Evolutionary conservation across 257 asterid genomes (phyloP).

Genomic region (Plantago ovata): DNA sequence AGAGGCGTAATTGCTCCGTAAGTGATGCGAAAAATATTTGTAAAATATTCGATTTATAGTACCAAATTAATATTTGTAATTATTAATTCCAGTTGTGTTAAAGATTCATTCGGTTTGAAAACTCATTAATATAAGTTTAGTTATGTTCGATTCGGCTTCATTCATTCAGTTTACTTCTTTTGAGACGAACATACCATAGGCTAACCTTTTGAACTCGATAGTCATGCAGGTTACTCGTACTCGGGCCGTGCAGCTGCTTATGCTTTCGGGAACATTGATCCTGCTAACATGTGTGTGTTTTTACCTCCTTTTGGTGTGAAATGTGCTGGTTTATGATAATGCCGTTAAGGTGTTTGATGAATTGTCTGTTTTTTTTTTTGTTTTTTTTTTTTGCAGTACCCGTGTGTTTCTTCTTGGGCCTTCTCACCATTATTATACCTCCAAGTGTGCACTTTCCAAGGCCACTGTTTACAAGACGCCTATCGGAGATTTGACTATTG

Average conservation of each 20-base stretch:
- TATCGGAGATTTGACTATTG: constrained; percentile 86
- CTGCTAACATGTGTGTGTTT: constrained; percentile 56
- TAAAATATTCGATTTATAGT: not conserved
- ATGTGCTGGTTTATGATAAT: not conserved
- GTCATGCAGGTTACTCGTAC: constrained; percentile 99
- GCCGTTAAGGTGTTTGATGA: not conserved
- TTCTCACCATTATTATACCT: constrained; percentile 92
- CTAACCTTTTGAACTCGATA: constrained; percentile 31
- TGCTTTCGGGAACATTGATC: constrained; percentile 94
- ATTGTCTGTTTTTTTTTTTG: not conserved
- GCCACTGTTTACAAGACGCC: constrained; percentile 89
- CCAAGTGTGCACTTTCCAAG: constrained; percentile 85
- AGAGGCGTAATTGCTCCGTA: constrained; percentile 99
- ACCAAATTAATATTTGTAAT: too few relatives aligned
- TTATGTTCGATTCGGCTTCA: too few relatives aligned
- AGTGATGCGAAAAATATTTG: constrained; percentile 24
- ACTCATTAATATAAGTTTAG: too few relatives aligned
- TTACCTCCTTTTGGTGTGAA: constrained; percentile 5
- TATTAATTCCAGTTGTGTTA: too few relatives aligned
- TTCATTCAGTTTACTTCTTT: too few relatives aligned
- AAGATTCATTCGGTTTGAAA: too few relatives aligned
- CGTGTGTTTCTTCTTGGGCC: constrained; percentile 98
- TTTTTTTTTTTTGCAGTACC: constrained; percentile 48
- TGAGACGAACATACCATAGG: too few relatives aligned
- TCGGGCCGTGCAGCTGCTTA: constrained; percentile 98